Evolutionary conservation across 208 protist genomes (phyloP).

Genomic region (Wallacemonas sp.): DNA sequence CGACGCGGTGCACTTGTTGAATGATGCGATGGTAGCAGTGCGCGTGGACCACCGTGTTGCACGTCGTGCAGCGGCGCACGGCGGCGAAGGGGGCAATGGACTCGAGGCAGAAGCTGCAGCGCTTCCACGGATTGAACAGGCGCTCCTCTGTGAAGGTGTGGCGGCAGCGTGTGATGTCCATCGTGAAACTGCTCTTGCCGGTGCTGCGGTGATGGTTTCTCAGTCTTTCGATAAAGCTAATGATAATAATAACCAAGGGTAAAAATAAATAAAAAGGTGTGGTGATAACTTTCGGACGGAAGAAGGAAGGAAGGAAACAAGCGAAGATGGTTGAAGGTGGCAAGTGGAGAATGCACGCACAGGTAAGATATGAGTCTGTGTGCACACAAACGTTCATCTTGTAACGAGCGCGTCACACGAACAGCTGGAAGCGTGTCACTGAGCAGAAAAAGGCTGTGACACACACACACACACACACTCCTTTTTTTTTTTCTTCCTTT

Average conservation of each 20-base stretch:
- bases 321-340: no score
- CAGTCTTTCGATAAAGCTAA: not conserved
- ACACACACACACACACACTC: no score
- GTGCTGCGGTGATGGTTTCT: not conserved
- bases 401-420: no score
- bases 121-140: conserved; percentile 10
- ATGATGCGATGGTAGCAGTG: conserved; percentile 19
- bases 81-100: conserved; percentile 9
- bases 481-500: no score
- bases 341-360: no score
- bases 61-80: conserved; percentile 18
- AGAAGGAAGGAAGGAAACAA: no score
- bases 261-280: conserved; percentile 18
- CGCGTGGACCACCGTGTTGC: conserved; percentile 15
- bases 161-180: conserved; percentile 18
- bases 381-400: no score
- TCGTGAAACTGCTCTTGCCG: not conserved
- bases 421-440: no score
- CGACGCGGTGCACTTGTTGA: conserved; percentile 2
- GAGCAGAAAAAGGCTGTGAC: no score
- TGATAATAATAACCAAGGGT: not conserved
- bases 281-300: not conserved
- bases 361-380: no score
- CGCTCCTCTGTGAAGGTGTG: conserved; percentile 21
- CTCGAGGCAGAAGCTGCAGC: conserved; percentile 18